Base-by-base conservation (phyloP, 108 stramenopile genomes). In the Pseudonitzschia multiseries region DNA sequence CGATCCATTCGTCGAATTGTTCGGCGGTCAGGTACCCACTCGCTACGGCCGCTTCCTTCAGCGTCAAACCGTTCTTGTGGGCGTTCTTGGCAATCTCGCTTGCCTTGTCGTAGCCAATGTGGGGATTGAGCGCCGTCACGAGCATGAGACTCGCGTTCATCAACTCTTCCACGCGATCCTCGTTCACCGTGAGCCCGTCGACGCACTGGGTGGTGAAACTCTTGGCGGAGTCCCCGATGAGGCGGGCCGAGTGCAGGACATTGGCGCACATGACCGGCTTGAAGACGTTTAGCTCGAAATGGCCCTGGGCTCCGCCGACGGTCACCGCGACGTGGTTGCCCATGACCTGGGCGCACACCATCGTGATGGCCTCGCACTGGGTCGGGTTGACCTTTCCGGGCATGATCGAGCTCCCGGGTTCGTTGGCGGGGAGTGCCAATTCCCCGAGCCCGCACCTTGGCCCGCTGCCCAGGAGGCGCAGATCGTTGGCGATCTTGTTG, bases 321-420 rank as follows among this genome's bases (percentile, higher is more conserved):
- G 97, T 89, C 57, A 98, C 86, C 68, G 97, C 79, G 6, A 89
- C 92, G 72, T 98, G 90, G 78, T 99, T 98, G 44, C 99, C 99
- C 89, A 99, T 96, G n/a, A 98, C 97, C 82, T 96, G 96, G 41
- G 96, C 97, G 69, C 95, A 94, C 26, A 96, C 97, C 99, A 99
- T 99, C 50, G 99, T 98, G 36, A 99, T 56, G n/a, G 99, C 97
- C 79, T 99, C 97, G 79, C 98, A 98, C 81, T 97, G 98, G 10
- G 97, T 97, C 9, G 99, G 99, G 77, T 99, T 99, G 43, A 99
- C 96, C 82, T 99, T 99, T n/a, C 99, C 99, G 9, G 99, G 99
- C 99, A 99, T 99, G 83, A 99, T 99, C 71, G 87, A 89, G 29
- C 83, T 84, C n/a, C 99, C 99, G 0, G 99, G 99, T 79, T 99